Base-by-base conservation (phyloP, 805 yeast genomes). In the Lipomyces anomalus region DNA sequence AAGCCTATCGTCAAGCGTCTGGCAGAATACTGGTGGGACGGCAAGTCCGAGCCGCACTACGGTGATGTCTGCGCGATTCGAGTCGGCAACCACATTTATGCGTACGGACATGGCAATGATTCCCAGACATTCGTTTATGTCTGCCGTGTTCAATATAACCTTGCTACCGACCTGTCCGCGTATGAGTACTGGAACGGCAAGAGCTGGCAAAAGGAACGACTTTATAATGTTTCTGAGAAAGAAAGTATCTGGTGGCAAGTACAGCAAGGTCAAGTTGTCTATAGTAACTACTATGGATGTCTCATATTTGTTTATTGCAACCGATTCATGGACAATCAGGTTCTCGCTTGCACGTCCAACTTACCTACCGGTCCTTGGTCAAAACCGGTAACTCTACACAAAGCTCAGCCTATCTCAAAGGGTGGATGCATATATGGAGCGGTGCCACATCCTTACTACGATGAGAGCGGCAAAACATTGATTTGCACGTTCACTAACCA, bases 31-130 rank as follows among this genome's bases (percentile, higher is more conserved):
- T 36, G 39, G 39, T 36, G 39, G 39, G 39, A 36, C 39, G 39
- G 17, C 13, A 36, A 17, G 33, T 22, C 29, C 20, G 39, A 36
- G 23, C 39, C 39, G 16, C 32, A n/a, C n/a, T 36, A 36, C 16
- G 39, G 39, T 13, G 39, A 36, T 18, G 16, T 36, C 22, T 16
- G 39, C 16, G 1, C 16, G 5, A 2, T 36, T 29, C 22, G 16
- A 18, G 18, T 36, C 24, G 39, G 39, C 39, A 3, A 36, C 32
- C 13, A 36, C 7, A 36, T 36, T 18, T 36, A 36, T 21, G 39
- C 39, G 39, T 36, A 36, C 39, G 39, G 39, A 26, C 39, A 36
- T 21, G 39, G 39, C 39, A 36, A 33, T 33, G n/a, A 26, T 20
- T 36, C 39, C 6, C 4, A n/a, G 16, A 29, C 22, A 18, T 36